These are phyloP conservation scores for Lasiosphaeria miniovina DNA, from an alignment of 495 filamentous ascomycete genomes.

Conservation along the genomic window DNA sequence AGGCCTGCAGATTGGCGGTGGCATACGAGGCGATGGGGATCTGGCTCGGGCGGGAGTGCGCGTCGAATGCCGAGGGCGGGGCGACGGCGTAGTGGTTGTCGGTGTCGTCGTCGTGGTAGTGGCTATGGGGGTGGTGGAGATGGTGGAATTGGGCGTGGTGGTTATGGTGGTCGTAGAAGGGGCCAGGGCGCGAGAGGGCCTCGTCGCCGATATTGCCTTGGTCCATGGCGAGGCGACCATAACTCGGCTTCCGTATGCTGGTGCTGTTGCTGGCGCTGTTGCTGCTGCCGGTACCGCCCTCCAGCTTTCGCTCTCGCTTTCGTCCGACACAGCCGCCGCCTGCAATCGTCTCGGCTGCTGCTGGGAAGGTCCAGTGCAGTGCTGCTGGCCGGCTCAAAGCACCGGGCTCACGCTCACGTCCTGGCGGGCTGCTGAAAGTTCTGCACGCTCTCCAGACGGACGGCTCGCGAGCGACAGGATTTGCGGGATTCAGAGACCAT, in stretches of 20 bases:
- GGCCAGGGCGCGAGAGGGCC: conserved; percentile 26
- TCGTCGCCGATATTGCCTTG: conserved; percentile 34
- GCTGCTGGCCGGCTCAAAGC: too few relatives aligned
- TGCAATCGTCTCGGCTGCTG: too few relatives aligned
- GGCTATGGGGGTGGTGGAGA: conserved; percentile 21
- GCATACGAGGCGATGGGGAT: conserved; percentile 34
- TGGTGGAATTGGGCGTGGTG: conserved; percentile 17
- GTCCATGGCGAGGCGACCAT: conserved; percentile 36
- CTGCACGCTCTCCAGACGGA: conserved; percentile 14
- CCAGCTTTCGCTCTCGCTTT: neutral
- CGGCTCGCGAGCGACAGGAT: conserved; percentile 22
- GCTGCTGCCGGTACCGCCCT: neutral
- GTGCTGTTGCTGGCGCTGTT: neutral
- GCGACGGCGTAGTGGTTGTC: conserved; percentile 9
- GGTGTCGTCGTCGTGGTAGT: conserved; percentile 16
- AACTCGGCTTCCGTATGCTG: conserved; percentile 11
- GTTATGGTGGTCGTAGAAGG: conserved; percentile 27
- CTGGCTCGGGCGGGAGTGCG: conserved; percentile 18
- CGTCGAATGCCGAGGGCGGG: conserved; percentile 4
- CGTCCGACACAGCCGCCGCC: too few relatives aligned
- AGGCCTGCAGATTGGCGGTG: conserved; percentile 37
- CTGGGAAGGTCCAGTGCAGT: too few relatives aligned
- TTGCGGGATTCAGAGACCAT: conserved; percentile 26
- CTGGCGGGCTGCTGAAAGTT: neutral
- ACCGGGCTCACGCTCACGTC: neutral